These are phyloP conservation scores for Wallacemonas sp. DNA, from an alignment of 208 protist species.

Conservation along the genomic window DNA sequence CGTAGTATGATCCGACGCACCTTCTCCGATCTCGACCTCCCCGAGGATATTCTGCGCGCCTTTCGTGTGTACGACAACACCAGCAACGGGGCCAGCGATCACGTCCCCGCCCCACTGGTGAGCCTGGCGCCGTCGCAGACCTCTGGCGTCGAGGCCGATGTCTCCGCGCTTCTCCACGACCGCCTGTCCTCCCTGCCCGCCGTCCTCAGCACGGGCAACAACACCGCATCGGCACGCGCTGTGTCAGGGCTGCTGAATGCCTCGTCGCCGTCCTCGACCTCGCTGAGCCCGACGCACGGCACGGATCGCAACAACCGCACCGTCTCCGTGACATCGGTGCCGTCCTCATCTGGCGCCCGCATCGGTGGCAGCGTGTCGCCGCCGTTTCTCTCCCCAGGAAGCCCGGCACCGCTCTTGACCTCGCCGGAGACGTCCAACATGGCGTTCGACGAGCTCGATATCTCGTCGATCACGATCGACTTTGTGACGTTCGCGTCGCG, in stretches of 20 bases:
- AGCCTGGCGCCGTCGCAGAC: not conserved
- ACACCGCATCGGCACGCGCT: too few relatives aligned
- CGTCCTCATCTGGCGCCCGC: not conserved
- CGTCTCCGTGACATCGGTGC: not conserved
- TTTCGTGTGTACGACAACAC: constrained; percentile 28
- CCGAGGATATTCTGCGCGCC: constrained; percentile 65
- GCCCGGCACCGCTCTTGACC: not conserved
- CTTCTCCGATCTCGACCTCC: constrained; percentile 56
- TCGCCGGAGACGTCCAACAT: not conserved
- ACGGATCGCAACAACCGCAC: not conserved
- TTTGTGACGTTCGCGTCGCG: constrained; percentile 73
- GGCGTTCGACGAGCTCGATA: not conserved
- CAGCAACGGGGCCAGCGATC: not conserved
- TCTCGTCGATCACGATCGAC: constrained; percentile 34
- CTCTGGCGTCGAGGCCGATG: too few relatives aligned
- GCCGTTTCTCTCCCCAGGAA: not conserved
- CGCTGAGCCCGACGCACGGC: not conserved
- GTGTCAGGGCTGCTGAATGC: not conserved
- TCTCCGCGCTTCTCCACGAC: too few relatives aligned
- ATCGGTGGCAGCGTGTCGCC: not conserved
- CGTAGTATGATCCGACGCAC: constrained; percentile 43
- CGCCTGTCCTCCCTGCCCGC: too few relatives aligned
- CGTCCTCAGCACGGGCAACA: too few relatives aligned
- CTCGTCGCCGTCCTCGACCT: not conserved
- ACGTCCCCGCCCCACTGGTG: not conserved